Evolutionary conservation across 306 rosid species (phyloP), one percentile per base, ranked within the genome.

Genomic region (Delonix regia): DNA sequence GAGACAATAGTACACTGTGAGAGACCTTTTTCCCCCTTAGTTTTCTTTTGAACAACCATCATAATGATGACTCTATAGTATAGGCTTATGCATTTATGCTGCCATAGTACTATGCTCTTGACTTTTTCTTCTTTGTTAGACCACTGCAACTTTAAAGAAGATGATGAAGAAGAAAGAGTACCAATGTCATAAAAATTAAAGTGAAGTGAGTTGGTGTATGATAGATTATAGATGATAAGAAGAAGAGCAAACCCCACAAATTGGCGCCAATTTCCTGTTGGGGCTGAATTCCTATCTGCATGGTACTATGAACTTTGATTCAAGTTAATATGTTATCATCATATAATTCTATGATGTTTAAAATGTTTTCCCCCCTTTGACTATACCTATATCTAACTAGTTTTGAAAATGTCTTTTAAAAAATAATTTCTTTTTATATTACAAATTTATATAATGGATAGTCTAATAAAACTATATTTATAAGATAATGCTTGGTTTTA

Each of bases 161-260:
- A 21, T 11, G 71, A 41, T 38, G 48, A n/a, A 36, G 49, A n/a
- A 38, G 28, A 2, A 64, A 9, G 8, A 62, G 68, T 62, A 19
- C 51, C 25, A 47, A 67, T 22, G 19, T 78, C 83, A 88, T 85
- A 88, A 81, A 76, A 73, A 67, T 67, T 67, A 87, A 85, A 83
- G 87, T 73, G 69, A 62, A 77, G 42, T 56, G 25, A 48, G 62
- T 79, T 80, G 82, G 80, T 78, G 78, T 12, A 24, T 41, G 19
- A 12, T 21, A 59, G 1, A 0, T 64, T 38, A 64, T 64, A 33
- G 51, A 36, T 68, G 69, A 69, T 57, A 48, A 16, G 38, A 78
- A 59, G 49, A 12, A 71, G 75, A 62, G 53, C 56, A 75, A 81
- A 48, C 71, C 63, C 84, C 83, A 67, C 80, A 65, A 73, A 80